A percentile compares a stretch with the other conserved stretches of the same genome.
These are phyloP conservation scores for Mycosphaerelloides madeirae DNA, from an alignment of 2,329 filamentous ascomycete genomes.

Conservation along the genomic window DNA sequence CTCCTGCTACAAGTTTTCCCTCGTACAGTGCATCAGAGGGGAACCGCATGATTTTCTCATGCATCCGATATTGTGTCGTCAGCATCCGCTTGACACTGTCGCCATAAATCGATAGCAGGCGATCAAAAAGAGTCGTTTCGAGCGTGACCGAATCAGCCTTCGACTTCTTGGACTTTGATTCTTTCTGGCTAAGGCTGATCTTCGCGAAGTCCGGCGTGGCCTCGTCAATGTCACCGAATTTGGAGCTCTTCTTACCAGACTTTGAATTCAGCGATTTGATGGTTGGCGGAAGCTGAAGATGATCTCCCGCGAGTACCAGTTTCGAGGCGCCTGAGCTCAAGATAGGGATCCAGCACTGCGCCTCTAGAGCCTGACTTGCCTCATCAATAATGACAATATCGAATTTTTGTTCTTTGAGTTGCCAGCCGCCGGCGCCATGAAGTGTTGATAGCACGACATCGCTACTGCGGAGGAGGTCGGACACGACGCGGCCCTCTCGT, in stretches of 20 bases:
- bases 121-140: constrained; percentile 89
- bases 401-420: constrained; percentile 74
- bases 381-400: constrained; percentile 96
- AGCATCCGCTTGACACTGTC: constrained; percentile 85
- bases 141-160: constrained; percentile 47
- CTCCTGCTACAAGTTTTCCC: constrained; percentile 72
- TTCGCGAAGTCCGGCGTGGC: constrained; percentile 7
- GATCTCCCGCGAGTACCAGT: constrained; percentile 86
- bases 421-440: constrained; percentile 83
- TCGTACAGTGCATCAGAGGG: constrained; percentile 87
- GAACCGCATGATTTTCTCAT: constrained; percentile 91
- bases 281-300: constrained; percentile 88
- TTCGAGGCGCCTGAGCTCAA: constrained; percentile 64
- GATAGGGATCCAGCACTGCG: constrained; percentile 93
- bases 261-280: constrained; percentile 68
- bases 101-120: constrained; percentile 77
- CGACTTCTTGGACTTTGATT: neutral
- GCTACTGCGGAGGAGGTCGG: constrained; percentile 67
- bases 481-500: constrained; percentile 76
- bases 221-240: constrained; percentile 14
- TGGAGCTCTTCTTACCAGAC: constrained; percentile 31
- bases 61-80: constrained; percentile 97
- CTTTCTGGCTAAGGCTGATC: constrained; percentile 11
- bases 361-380: constrained; percentile 90
- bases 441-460: constrained; percentile 89